phyloP scores from a whole-genome alignment of 345 rosid species.

The Euclidium syriacum region DNA sequence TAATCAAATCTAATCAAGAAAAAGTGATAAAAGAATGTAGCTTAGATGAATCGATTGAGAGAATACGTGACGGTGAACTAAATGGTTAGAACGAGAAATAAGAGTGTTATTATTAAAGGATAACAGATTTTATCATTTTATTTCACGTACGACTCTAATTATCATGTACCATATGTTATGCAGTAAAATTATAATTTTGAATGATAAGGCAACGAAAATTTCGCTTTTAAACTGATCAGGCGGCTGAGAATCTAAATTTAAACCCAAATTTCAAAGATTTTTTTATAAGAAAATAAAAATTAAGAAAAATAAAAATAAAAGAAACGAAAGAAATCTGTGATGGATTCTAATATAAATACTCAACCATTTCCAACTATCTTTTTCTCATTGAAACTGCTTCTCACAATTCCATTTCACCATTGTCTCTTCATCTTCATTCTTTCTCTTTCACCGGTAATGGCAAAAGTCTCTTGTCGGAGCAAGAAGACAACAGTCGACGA shows the following conservation, averaged over 20 bases:
- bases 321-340: not conserved
- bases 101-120: too few relatives aligned
- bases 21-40: not conserved
- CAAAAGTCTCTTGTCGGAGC: constrained; percentile 22
- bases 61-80: not conserved
- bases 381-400: not conserved
- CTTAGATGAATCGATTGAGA: not conserved
- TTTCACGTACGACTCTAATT: too few relatives aligned
- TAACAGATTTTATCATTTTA: too few relatives aligned
- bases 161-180: too few relatives aligned
- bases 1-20: not conserved
- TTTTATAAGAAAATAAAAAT: not conserved
- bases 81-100: not conserved
- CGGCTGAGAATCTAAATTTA: not conserved
- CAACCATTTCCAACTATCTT: constrained; percentile 18
- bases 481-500: constrained; percentile 6
- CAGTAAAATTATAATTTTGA: too few relatives aligned
- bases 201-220: too few relatives aligned
- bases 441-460: constrained; percentile 19
- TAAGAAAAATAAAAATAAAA: not conserved
- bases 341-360: constrained; percentile 18
- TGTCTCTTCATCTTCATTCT: not conserved
- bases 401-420: too few relatives aligned
- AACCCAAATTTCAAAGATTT: not conserved
- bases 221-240: too few relatives aligned